phyloP scores from a whole-genome alignment of 345 rosid species.

The Cardamine occulta region DNA sequence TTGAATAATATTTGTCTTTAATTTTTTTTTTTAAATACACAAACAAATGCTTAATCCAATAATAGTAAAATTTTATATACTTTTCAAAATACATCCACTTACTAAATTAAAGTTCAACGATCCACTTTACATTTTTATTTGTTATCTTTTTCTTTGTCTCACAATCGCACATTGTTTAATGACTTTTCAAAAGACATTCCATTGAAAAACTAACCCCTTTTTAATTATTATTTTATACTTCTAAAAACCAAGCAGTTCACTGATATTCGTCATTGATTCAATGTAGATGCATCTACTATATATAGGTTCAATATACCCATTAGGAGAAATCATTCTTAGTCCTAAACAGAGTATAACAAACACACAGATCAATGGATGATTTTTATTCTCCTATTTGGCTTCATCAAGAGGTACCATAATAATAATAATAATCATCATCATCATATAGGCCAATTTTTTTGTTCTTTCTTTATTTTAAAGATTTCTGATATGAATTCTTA shows the following conservation, averaged over 20 bases:
- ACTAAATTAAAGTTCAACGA: slow-evolving; percentile 12
- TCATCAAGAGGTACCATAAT: slow-evolving; percentile 41
- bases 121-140: neutral
- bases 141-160: neutral
- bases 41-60: neutral
- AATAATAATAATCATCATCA: neutral
- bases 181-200: slow-evolving; percentile 16
- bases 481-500: neutral
- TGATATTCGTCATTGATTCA: neutral
- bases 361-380: slow-evolving; percentile 32
- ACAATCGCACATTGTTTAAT: neutral
- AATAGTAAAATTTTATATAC: neutral
- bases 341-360: slow-evolving; percentile 32
- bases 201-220: neutral
- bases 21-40: neutral
- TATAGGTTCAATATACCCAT: slow-evolving; percentile 8
- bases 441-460: neutral
- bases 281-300: slow-evolving; percentile 7
- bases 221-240: neutral
- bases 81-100: too few relatives aligned
- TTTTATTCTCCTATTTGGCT: slow-evolving; percentile 25
- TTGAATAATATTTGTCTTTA: neutral
- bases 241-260: neutral
- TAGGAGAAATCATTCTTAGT: neutral
- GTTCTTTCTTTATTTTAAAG: neutral